Base-by-base conservation (phyloP, 257 asterid genomes). In the Ballota nigra region DNA sequence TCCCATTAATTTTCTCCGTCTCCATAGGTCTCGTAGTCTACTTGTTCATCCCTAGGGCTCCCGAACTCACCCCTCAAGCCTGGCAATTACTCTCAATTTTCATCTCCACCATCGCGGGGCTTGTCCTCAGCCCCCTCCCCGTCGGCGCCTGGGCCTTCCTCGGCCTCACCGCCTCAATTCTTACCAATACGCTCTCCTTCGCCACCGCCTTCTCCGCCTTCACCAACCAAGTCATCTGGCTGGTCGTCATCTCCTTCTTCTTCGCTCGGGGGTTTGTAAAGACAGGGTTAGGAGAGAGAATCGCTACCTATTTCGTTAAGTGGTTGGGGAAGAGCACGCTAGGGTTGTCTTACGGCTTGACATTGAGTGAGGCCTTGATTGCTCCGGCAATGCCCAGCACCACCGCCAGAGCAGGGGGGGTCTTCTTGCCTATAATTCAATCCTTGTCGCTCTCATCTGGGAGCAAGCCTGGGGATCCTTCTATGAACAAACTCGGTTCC, bases 311-410 rank as follows among this genome's bases (percentile, higher is more conserved):
- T 62, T 92, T 92, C 33, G 98, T 92, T n/a, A 92, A 85, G 57
- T 89, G 91, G 96, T 55, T 92, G 75, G 98, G 96, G 75, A 89
- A 86, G 71, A 89, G 98, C 58, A 92, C 98, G 1, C 82, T 92
- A 16, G 97, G 98, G 8, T 72, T 92, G 85, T 92, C 98, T 0
- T 92, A 89, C 66, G 98, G 98, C 8, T 68, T 92, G 83, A 80
- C 96, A 8, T 66, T 92, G 74, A 89, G 97, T 36, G 98, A 92
- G 92, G 96, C 97, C 4, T 71, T 92, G 87, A 88, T 92, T 77
- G 91, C 98, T 41, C 97, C 96, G 72, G 98, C 98, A 0, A 92
- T 92, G 98, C 97, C 97, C 6, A 92, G 98, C 73, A 92, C 96
- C 63, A 92, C 98, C 4, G 97, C 98, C 4, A 83, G 97, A 73